Evolutionary conservation across 345 rosid genomes (phyloP).

Genomic region (Lagerstroemia speciosa): DNA sequence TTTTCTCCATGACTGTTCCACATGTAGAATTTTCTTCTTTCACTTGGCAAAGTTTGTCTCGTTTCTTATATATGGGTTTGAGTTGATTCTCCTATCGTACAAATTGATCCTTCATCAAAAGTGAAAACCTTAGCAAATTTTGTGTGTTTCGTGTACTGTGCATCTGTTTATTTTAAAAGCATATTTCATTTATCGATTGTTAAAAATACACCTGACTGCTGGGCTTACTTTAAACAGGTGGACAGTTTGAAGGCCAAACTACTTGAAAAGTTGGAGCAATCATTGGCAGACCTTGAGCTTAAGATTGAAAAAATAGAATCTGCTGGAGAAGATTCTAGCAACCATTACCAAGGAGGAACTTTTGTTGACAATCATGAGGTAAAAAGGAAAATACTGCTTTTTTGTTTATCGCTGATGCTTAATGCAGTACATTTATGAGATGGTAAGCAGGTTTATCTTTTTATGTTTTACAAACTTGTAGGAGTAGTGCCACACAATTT

Average conservation of each 20-base stretch:
- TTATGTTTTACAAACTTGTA: not conserved
- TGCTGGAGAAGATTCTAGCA: conserved; percentile 29
- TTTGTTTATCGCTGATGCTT: not conserved
- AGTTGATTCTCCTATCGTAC: not conserved
- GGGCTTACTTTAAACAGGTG: conserved; percentile 37
- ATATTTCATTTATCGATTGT: not conserved
- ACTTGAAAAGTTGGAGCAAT: conserved; percentile 84
- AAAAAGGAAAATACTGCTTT: conserved; percentile 4
- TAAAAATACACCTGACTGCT: not conserved
- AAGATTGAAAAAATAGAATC: conserved; percentile 35
- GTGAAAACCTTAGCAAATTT: not conserved
- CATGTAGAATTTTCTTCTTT: not conserved
- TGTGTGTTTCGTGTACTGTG: not conserved
- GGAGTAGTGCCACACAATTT: too few species aligned
- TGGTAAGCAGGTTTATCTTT: not conserved
- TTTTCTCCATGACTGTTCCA: not conserved
- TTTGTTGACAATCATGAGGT: conserved; percentile 54
- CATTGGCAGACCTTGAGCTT: conserved; percentile 65
- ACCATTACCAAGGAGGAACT: conserved; percentile 30
- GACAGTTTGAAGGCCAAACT: conserved; percentile 75
- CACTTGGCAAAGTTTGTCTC: not conserved
- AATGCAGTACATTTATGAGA: not conserved
- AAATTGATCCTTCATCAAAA: not conserved
- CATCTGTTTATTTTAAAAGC: not conserved
- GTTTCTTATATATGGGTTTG: not conserved